Conservation (phyloP, 2,329 filamentous ascomycete species). For the Microcera coccophila region DNA sequence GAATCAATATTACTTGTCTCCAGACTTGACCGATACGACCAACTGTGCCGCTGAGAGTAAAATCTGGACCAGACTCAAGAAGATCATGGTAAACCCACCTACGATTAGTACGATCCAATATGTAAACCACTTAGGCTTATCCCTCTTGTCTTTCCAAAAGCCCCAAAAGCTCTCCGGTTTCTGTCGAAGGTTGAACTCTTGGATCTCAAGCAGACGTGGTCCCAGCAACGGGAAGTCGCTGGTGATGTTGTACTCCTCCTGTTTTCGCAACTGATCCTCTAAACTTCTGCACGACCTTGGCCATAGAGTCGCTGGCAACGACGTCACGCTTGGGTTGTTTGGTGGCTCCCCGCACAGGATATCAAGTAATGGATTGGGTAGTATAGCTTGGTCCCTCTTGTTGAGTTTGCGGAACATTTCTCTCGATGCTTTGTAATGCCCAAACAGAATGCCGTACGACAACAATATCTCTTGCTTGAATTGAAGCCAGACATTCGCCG, state of each 20-base stretch:
- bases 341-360: no score
- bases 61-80: no score
- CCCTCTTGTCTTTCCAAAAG: constrained; percentile 6
- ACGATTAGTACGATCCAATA: constrained; percentile 8
- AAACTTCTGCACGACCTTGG: background rate
- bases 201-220: background rate
- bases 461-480: constrained; percentile 7
- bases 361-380: no score
- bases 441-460: constrained; percentile 5
- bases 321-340: no score
- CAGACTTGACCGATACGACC: no score
- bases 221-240: background rate
- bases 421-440: no score
- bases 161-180: constrained; percentile 3
- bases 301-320: constrained; percentile 2
- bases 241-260: background rate
- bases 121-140: constrained; percentile 9
- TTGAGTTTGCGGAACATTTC: no score
- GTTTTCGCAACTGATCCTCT: background rate
- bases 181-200: constrained; percentile 2
- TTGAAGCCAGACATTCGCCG: no score
- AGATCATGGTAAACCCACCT: no score
- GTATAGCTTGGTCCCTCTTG: no score
- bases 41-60: no score
- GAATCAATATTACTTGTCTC: no score